These are phyloP conservation scores for Firmiana major DNA, from an alignment of 345 rosid genomes.

Conservation along the genomic window DNA sequence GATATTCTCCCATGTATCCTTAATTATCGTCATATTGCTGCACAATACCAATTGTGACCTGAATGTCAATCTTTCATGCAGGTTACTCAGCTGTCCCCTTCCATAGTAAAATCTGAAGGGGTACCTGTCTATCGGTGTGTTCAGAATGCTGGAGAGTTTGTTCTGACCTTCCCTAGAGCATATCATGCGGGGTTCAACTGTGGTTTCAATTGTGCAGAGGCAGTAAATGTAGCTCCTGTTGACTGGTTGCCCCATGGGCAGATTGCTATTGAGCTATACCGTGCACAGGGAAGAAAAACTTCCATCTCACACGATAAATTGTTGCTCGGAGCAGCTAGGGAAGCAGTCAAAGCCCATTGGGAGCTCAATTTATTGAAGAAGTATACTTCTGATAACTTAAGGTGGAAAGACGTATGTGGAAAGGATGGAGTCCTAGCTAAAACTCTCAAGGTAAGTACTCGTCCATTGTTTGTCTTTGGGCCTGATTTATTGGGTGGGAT, in stretches of 20 bases:
- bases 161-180: slow-evolving; percentile 96
- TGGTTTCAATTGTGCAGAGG: slow-evolving; percentile 99
- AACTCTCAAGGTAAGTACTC: slow-evolving; percentile 72
- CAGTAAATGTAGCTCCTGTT: slow-evolving; percentile 98
- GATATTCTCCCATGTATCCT: neutral
- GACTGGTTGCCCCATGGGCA: slow-evolving; percentile 99
- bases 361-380: slow-evolving; percentile 86
- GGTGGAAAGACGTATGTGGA: slow-evolving; percentile 85
- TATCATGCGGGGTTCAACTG: slow-evolving; percentile 95
- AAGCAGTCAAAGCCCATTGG: slow-evolving; percentile 96
- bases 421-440: slow-evolving; percentile 76
- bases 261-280: slow-evolving; percentile 81
- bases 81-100: slow-evolving; percentile 98
- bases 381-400: slow-evolving; percentile 62
- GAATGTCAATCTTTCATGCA: slow-evolving; percentile 28
- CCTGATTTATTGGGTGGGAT: neutral
- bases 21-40: neutral
- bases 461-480: slow-evolving; percentile 11
- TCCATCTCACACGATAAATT: slow-evolving; percentile 96
- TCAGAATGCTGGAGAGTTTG: slow-evolving; percentile 93
- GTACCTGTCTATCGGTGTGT: slow-evolving; percentile 89
- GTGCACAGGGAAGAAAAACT: slow-evolving; percentile 87
- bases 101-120: slow-evolving; percentile 84
- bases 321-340: slow-evolving; percentile 99
- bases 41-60: neutral